Evolutionary conservation across 345 rosid species (phyloP).

Genomic region (Gynandropsis gynandra): DNA sequence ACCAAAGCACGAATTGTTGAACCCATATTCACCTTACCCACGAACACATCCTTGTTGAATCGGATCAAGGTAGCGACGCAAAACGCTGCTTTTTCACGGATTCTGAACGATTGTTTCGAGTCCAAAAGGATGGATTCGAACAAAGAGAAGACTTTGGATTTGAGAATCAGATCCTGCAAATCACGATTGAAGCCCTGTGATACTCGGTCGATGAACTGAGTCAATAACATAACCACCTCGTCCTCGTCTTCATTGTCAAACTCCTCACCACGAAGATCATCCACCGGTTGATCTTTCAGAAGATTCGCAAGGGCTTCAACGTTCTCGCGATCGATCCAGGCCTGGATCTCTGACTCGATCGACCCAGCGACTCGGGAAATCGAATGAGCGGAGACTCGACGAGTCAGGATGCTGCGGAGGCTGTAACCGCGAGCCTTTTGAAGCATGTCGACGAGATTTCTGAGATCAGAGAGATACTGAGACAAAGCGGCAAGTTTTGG

Average conservation of each 20-base stretch:
- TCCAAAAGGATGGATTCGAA: slow-evolving; percentile 35
- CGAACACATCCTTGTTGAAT: slow-evolving; percentile 70
- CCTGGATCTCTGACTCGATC: slow-evolving; percentile 56
- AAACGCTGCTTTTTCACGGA: slow-evolving; percentile 41
- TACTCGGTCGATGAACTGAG: slow-evolving; percentile 43
- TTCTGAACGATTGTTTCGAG: slow-evolving; percentile 24
- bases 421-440: slow-evolving; percentile 30
- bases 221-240: slow-evolving; percentile 32
- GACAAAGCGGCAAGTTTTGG: slow-evolving; percentile 46
- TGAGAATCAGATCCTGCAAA: slow-evolving; percentile 48
- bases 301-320: slow-evolving; percentile 33
- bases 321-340: slow-evolving; percentile 68
- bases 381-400: slow-evolving; percentile 45
- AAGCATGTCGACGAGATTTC: slow-evolving; percentile 34
- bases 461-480: slow-evolving; percentile 39
- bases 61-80: slow-evolving; percentile 38
- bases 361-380: slow-evolving; percentile 62
- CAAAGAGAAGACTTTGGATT: slow-evolving; percentile 35
- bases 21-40: slow-evolving; percentile 50
- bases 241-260: slow-evolving; percentile 23
- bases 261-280: slow-evolving; percentile 15
- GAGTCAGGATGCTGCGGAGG: slow-evolving; percentile 43
- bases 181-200: slow-evolving; percentile 44
- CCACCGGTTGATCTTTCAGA: slow-evolving; percentile 5
- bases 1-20: slow-evolving; percentile 39